Conservation (phyloP, 106 monocot species). For the Narthecium ossifragum region DNA sequence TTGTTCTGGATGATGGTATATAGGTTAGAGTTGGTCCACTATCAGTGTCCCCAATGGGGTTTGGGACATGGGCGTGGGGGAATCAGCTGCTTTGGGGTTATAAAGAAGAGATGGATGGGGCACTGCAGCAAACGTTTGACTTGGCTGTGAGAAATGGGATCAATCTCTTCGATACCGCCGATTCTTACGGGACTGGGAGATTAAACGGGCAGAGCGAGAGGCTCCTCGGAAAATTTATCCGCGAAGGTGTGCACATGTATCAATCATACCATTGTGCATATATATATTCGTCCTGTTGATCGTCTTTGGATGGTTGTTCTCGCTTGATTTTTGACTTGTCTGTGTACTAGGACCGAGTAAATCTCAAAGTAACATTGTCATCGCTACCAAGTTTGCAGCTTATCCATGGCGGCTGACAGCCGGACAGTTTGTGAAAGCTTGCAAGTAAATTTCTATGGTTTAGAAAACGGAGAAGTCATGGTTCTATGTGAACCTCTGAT, state of each 20-base stretch:
- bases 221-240: conserved; percentile 94
- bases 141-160: conserved; percentile 79
- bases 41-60: conserved; percentile 90
- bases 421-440: conserved; percentile 89
- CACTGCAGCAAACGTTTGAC: conserved; percentile 66
- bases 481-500: too few relatives aligned
- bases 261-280: neutral
- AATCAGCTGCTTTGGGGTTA: conserved; percentile 97
- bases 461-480: too few relatives aligned
- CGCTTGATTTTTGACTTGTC: conserved; percentile 1
- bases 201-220: conserved; percentile 89
- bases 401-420: conserved; percentile 95
- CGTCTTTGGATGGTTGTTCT: neutral
- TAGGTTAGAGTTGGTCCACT: conserved; percentile 75
- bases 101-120: conserved; percentile 73
- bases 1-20: neutral
- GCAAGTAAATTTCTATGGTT: conserved; percentile 63
- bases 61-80: conserved; percentile 99
- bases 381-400: conserved; percentile 99
- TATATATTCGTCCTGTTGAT: neutral
- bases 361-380: conserved; percentile 48
- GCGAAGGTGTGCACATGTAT: conserved; percentile 31
- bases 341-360: conserved; percentile 43
- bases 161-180: conserved; percentile 93
- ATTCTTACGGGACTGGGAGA: conserved; percentile 94